Conservation (phyloP, 106 monocot species). For the Allium fistulosum region DNA sequence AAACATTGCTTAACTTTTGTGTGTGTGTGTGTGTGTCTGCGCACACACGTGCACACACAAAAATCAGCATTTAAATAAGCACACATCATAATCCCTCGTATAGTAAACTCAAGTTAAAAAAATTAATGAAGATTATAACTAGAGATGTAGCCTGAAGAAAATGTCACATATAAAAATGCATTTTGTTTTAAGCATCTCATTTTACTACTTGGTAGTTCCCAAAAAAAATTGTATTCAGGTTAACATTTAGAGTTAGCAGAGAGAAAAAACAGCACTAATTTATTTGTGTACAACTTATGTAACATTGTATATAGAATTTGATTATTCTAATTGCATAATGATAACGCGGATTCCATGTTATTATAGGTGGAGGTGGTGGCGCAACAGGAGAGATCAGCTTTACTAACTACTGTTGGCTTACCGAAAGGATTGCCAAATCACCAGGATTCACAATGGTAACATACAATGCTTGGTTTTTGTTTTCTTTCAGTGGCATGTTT, state of each 20-base stretch:
- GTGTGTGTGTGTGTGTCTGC: too few relatives aligned
- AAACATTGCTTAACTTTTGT: not conserved
- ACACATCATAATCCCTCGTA: not conserved
- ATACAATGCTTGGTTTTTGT: not conserved
- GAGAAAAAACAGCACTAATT: too few relatives aligned
- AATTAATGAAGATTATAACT: not conserved
- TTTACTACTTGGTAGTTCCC: too few relatives aligned
- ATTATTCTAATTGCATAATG: too few relatives aligned
- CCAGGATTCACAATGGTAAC: not conserved
- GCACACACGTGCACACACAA: not conserved
- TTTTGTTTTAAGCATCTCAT: too few relatives aligned
- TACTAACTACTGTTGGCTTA: not conserved
- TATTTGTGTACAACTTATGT: too few relatives aligned
- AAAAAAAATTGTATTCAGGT: too few relatives aligned
- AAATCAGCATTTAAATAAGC: not conserved
- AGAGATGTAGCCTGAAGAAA: too few relatives aligned
- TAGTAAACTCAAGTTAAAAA: not conserved
- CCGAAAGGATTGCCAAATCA: not conserved
- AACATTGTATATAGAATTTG: too few relatives aligned
- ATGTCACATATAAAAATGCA: too few relatives aligned
- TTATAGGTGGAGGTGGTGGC: conserved; percentile 17
- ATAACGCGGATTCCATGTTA: too few relatives aligned
- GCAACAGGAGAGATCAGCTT: conserved; percentile 10
- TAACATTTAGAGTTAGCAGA: too few relatives aligned
- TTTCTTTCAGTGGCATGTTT: not conserved